These are phyloP conservation scores for Pulveroboletus sp. DNA, from an alignment of 768 basidiomycete genomes.

Conservation along the genomic window DNA sequence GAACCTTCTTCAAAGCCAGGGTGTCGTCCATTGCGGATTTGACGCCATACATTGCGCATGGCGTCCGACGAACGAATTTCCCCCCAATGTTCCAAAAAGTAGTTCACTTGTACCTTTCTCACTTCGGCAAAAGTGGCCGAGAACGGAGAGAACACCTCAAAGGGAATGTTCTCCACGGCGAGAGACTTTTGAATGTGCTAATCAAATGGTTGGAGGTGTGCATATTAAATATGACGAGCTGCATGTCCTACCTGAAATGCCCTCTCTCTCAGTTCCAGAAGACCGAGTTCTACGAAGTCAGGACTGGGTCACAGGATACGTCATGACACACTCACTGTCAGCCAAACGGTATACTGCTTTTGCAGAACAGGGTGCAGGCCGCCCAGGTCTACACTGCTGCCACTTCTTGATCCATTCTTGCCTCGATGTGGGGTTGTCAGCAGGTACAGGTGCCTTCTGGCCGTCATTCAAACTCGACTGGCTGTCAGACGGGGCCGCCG, in stretches of 20 bases:
- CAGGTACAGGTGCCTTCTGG: slow-evolving; percentile 6
- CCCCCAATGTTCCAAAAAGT: slow-evolving; percentile 77
- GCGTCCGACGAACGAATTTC: slow-evolving; percentile 80
- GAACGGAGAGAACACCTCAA: slow-evolving; percentile 84
- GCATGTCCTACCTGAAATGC: slow-evolving; percentile 47
- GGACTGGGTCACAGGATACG: background rate
- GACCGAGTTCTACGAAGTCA: slow-evolving; percentile 53
- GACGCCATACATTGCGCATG: slow-evolving; percentile 81
- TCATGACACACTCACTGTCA: slow-evolving; percentile 55
- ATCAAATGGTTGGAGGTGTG: slow-evolving; percentile 7
- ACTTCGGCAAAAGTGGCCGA: slow-evolving; percentile 79
- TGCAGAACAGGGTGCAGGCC: slow-evolving; percentile 73
- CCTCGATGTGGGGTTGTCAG: slow-evolving; percentile 36
- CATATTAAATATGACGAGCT: background rate
- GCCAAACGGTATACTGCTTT: slow-evolving; percentile 83
- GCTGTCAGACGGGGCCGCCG: slow-evolving; percentile 33
- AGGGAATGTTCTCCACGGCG: slow-evolving; percentile 74
- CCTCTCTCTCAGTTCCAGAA: slow-evolving; percentile 67
- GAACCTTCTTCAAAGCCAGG: slow-evolving; percentile 85
- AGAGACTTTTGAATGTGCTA: slow-evolving; percentile 76
- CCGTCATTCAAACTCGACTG: slow-evolving; percentile 31
- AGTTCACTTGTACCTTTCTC: slow-evolving; percentile 75
- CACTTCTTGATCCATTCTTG: slow-evolving; percentile 74
- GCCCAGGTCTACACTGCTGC: slow-evolving; percentile 54
- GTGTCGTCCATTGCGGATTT: slow-evolving; percentile 78